These are phyloP conservation scores for Penicillium coffeae DNA, from an alignment of 495 filamentous ascomycete genomes.

Conservation along the genomic window DNA sequence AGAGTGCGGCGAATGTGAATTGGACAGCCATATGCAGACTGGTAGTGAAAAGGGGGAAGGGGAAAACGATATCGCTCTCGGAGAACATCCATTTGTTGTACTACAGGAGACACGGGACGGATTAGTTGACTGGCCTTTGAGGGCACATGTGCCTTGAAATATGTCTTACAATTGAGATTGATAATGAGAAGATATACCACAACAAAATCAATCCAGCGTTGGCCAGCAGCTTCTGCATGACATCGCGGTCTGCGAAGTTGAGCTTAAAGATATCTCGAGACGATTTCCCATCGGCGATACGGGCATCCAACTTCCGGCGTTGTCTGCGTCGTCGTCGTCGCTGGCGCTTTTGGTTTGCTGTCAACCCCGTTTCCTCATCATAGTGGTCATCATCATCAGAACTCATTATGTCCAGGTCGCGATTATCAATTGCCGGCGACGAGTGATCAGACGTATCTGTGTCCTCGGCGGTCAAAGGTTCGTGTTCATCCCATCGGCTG, in stretches of 20 bases:
- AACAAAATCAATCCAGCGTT: slow-evolving; percentile 76
- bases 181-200: slow-evolving; percentile 94
- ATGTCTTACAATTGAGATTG: slow-evolving; percentile 82
- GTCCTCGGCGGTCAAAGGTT: slow-evolving; percentile 36
- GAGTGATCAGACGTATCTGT: slow-evolving; percentile 48
- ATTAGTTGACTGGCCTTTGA: neutral
- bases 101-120: slow-evolving; percentile 34
- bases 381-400: slow-evolving; percentile 76
- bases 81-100: slow-evolving; percentile 99
- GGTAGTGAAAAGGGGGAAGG: slow-evolving; percentile 93
- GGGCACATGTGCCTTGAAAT: neutral
- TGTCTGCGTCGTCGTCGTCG: slow-evolving; percentile 60
- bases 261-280: slow-evolving; percentile 32
- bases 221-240: slow-evolving; percentile 61
- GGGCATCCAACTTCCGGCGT: slow-evolving; percentile 70
- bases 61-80: slow-evolving; percentile 77
- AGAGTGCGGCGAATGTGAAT: slow-evolving; percentile 73
- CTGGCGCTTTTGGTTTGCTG: slow-evolving; percentile 62
- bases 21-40: slow-evolving; percentile 95
- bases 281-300: slow-evolving; percentile 54
- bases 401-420: slow-evolving; percentile 52
- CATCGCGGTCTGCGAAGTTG: slow-evolving; percentile 56
- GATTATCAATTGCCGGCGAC: slow-evolving; percentile 45
- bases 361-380: slow-evolving; percentile 87
- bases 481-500: slow-evolving; percentile 32